Evolutionary conservation across 202 grass and related monocot genomes (phyloP), one percentile per base, ranked within the genome.

Genomic region (Musa balbisiana): DNA sequence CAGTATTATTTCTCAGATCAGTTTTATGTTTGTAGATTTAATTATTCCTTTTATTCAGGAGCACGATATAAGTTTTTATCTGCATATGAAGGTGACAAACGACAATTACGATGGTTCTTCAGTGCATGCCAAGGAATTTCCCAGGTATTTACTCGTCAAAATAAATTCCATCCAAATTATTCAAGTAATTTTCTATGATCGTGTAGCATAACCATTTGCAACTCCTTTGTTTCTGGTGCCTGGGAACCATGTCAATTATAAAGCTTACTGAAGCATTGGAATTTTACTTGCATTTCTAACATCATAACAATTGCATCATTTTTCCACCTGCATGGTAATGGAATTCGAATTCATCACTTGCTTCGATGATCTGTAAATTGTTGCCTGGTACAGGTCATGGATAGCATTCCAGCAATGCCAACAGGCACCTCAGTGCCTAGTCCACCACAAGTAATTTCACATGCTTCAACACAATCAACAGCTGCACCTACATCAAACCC

Each of bases 31-130:
- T 51, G 23, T 11, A 49, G 14, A 14, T 63, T 80, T 62, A 33
- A 13, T 1, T 73, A 52, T n/a, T 64, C 3, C 25, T 62, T 73
- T 22, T 29, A 13, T 22, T 24, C 78, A 99, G 95, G 79, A 83
- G 64, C 56, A 73, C 80, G 84, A 53, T 86, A 90, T 80, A 99
- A 90, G 66, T 50, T 99, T 76, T 85, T 92, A 76, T 60, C 95
- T 0, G 85, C 69, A 17, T 69, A 63, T 73, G 89, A 92, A 95
- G 87, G 95, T 85, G 91, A 99, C 82, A 99, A 90, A 68, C 84
- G 76, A 82, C 91, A 94, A 77, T 43, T 99, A 83, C 85, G 86
- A 72, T 79, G 75, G 74, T 88, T 99, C 83, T 92, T 80, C 55
- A 87, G 67, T 82, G 95, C 95, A 75, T 99, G 89, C 76, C 80